These are phyloP conservation scores for Komagataella phaffii DNA, from an alignment of 805 yeast genomes.

Conservation along the genomic window DNA sequence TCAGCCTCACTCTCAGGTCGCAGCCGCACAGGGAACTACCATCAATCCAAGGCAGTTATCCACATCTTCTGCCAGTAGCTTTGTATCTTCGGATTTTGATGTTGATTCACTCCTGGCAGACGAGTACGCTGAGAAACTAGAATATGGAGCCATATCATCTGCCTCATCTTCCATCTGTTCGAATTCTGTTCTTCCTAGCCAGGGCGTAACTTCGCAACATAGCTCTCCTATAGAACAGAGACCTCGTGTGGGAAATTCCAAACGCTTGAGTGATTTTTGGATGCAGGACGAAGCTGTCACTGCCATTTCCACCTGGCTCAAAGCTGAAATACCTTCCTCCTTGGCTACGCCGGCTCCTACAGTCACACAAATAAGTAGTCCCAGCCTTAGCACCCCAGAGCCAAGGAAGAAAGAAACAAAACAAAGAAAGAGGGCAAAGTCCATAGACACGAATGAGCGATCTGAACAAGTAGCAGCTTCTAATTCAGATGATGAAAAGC, in stretches of 20 bases:
- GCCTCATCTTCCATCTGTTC: not conserved
- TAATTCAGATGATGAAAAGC: conserved; percentile 14
- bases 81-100: not conserved
- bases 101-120: not conserved
- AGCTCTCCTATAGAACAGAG: not conserved
- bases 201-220: not conserved
- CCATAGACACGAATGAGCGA: not conserved
- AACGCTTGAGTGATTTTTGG: conserved; percentile 7
- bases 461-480: not conserved
- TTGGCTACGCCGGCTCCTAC: not conserved
- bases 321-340: conserved; percentile 3
- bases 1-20: not conserved
- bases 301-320: conserved; percentile 14
- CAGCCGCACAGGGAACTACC: not conserved
- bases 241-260: not conserved
- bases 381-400: not conserved
- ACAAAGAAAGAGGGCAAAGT: not conserved
- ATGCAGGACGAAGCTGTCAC: conserved; percentile 14
- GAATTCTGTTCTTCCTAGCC: not conserved
- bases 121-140: not conserved
- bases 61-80: not conserved
- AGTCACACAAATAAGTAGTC: not conserved
- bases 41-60: not conserved
- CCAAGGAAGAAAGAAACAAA: not conserved
- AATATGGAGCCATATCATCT: not conserved